phyloP scores from a whole-genome alignment of 331 rosid species.

The Cydonia oblonga region DNA sequence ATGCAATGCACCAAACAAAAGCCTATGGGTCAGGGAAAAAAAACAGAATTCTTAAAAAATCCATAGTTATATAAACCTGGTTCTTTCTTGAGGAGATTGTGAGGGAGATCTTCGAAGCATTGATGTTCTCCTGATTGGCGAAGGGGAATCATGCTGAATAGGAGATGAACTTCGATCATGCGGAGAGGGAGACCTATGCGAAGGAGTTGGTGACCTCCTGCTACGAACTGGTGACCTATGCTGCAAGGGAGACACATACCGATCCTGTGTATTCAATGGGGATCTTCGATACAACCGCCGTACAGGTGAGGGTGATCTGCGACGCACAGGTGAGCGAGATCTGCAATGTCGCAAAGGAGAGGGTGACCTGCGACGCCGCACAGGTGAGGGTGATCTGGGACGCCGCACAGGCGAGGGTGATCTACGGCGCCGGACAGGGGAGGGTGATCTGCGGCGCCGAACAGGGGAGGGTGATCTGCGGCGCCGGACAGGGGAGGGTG shows the following conservation, averaged over 20 bases:
- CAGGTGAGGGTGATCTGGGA: too few species aligned
- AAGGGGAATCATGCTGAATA: constrained; percentile 24
- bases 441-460: too few species aligned
- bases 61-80: constrained; percentile 22
- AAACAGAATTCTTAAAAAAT: background rate
- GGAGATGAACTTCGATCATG: constrained; percentile 45
- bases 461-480: constrained; percentile 1
- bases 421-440: too few species aligned
- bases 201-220: constrained; percentile 29
- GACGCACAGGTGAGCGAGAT: constrained; percentile 18
- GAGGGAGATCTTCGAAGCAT: constrained; percentile 29
- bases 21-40: background rate
- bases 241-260: constrained; percentile 37
- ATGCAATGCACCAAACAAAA: background rate
- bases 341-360: constrained; percentile 9
- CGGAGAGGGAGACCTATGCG: constrained; percentile 36
- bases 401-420: too few species aligned
- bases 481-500: constrained; percentile 9
- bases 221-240: constrained; percentile 33
- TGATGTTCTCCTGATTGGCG: constrained; percentile 30
- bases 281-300: constrained; percentile 17
- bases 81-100: constrained; percentile 38
- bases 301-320: constrained; percentile 22
- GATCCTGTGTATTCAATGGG: constrained; percentile 18
- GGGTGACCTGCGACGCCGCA: constrained; percentile 13